Base-by-base conservation (phyloP, 805 yeast species). In the Allodekkera sacchari region DNA sequence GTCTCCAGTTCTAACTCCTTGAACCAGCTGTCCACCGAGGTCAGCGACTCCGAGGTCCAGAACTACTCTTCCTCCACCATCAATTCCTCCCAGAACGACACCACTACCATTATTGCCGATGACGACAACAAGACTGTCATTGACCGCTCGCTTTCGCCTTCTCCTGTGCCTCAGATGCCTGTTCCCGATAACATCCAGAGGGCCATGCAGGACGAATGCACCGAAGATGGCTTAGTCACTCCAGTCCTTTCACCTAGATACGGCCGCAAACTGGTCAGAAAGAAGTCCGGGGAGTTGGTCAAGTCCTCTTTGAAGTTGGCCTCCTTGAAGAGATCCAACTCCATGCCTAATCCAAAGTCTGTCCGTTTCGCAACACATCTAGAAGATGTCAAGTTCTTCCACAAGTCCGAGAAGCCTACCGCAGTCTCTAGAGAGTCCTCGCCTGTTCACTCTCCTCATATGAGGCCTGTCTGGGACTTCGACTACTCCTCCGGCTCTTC, bases 311-410 rank as follows among this genome's bases (percentile, higher is more conserved):
- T 74, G 21, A 74, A 71, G 45, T 62, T 68, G 17, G 61, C 66
- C n/a, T 49, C 55, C 6, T 41, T 65, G 21, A 41, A 39, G 27
- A 52, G 61, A 45, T 64, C 55, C 34, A 61, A 48, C 42, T 64
- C 79, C 1, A 67, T 77, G 48, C 83, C 79, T 13, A 55, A 55
- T 35, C 12, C 22, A 11, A 77, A 76, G 49, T 68, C 73, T 6
- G 87, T 79, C 25, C 59, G 83, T 33, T 79, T 79, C 52, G 82
- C 84, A 1, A 51, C 69, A 5, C 60, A 71, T 30, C 57, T 78
- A 36, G 77, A 74, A 32, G 74, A 74, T 25, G 68, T 80, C 34
- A 78, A 78, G 51, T 70, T 71, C 45, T 79, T 80, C 48, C 73
- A 74, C 43, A 76, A 75, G 26, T 52, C 56, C 18, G 77, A 71